Percentiles rank a stretch among this genome's conserved stretches.
Evolutionary conservation across 768 basidiomycete species (phyloP).

Genomic region (Austroboletus eburneus): DNA sequence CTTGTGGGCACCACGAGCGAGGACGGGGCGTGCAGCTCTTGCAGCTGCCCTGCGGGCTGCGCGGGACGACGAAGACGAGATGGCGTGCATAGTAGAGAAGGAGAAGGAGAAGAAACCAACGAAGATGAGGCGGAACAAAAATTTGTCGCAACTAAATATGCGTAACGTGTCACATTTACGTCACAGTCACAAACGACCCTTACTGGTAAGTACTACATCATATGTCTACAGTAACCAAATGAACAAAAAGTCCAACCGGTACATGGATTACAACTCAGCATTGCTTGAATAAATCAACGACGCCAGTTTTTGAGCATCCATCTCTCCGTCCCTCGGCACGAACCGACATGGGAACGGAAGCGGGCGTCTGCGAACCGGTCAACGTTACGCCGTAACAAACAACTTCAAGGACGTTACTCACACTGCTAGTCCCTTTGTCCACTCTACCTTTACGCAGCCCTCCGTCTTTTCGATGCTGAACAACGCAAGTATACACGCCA

Average conservation of each 20-base stretch:
- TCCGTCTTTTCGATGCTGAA: conserved; percentile 17
- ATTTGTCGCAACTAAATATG: conserved; percentile 23
- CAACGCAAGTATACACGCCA: conserved; percentile 12
- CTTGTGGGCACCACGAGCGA: conserved; percentile 83
- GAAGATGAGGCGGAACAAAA: conserved; percentile 5
- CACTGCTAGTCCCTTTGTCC: conserved; percentile 13
- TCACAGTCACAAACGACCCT: no score
- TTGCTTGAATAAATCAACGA: conserved; percentile 11
- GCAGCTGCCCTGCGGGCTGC: conserved; percentile 65
- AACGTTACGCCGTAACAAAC: background rate
- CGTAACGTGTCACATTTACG: conserved; percentile 8
- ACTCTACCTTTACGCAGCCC: conserved; percentile 16
- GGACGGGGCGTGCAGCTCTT: conserved; percentile 49
- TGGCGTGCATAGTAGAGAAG: conserved; percentile 56
- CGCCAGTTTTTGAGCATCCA: conserved; percentile 11
- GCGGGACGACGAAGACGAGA: conserved; percentile 61
- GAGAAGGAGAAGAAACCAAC: background rate
- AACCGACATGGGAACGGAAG: conserved; percentile 16
- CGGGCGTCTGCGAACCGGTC: conserved; percentile 7
- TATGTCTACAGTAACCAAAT: no score
- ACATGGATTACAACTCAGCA: conserved; percentile 1
- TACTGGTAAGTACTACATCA: no score
- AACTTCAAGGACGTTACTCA: background rate
- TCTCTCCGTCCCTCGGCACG: conserved; percentile 11
- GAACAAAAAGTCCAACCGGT: no score